phyloP scores from a whole-genome alignment of 257 asterid species.

The Ballota nigra region DNA sequence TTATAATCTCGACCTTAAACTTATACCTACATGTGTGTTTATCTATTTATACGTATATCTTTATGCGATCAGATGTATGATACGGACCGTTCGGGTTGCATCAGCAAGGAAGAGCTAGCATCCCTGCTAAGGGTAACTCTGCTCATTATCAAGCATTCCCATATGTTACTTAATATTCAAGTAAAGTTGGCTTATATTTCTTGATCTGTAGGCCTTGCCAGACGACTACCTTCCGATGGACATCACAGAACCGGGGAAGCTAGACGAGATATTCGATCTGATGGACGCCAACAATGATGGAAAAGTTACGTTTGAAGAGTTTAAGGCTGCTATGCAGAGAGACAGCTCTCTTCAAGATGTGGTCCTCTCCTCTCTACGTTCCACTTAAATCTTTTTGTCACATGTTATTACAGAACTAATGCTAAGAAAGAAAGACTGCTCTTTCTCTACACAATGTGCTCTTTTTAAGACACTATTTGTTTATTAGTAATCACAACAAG shows the following conservation, averaged over 20 bases:
- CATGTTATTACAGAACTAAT: not conserved
- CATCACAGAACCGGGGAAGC: conserved; percentile 73
- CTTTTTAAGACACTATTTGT: not conserved
- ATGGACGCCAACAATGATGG: conserved; percentile 91
- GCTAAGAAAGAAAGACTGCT: not conserved
- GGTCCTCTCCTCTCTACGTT: conserved; percentile 79
- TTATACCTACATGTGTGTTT: not conserved
- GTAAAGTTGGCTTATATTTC: not conserved
- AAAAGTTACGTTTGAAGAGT: conserved; percentile 75
- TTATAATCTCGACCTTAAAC: not conserved
- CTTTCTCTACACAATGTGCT: not conserved
- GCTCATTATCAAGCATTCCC: not conserved
- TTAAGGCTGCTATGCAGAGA: conserved; percentile 79
- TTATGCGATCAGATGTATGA: conserved; percentile 64
- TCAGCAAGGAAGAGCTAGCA: conserved; percentile 84
- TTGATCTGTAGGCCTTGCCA: conserved; percentile 67
- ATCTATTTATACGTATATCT: not conserved
- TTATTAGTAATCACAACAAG: not conserved
- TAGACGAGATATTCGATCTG: conserved; percentile 76
- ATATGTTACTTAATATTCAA: not conserved
- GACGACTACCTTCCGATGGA: conserved; percentile 74
- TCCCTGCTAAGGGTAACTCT: conserved; percentile 73
- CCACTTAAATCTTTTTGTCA: conserved; percentile 17
- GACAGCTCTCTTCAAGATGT: conserved; percentile 87
- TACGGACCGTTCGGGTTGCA: conserved; percentile 79